phyloP scores from a whole-genome alignment of 495 filamentous ascomycete species.

The Xanthoparmelia taractica region DNA sequence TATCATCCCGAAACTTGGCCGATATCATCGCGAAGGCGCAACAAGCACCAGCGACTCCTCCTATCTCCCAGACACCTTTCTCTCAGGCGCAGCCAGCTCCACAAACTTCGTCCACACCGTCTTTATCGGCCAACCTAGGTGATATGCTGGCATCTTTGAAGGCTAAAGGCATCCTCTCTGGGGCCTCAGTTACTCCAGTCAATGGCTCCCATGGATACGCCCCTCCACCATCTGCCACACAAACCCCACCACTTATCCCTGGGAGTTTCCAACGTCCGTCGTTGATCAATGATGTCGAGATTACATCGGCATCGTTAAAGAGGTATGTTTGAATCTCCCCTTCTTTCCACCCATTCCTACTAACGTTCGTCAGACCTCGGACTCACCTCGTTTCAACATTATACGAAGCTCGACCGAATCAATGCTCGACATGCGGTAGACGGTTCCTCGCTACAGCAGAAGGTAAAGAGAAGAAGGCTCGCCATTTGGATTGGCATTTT shows the following conservation, averaged over 20 bases:
- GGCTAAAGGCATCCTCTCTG: conserved; percentile 42
- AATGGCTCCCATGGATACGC: conserved; percentile 24
- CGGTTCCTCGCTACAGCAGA: conserved; percentile 71
- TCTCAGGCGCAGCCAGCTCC: conserved; percentile 8
- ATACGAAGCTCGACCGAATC: conserved; percentile 70
- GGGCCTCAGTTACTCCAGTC: conserved; percentile 27
- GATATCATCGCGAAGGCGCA: conserved; percentile 41
- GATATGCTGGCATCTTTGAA: conserved; percentile 40
- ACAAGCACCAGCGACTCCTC: conserved; percentile 30
- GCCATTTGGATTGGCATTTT: conserved; percentile 98
- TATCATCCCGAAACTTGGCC: conserved; percentile 43
- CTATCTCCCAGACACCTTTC: conserved; percentile 11
- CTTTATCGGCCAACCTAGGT: conserved; percentile 35
- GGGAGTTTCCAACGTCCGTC: conserved; percentile 17
- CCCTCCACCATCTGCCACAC: conserved; percentile 24
- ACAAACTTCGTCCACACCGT: conserved; percentile 32
- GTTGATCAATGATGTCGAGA: conserved; percentile 49
- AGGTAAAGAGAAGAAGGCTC: conserved; percentile 76
- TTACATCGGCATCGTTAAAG: conserved; percentile 69
- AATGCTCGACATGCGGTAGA: conserved; percentile 84
- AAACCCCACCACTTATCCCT: conserved; percentile 24
- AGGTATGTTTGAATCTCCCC: conserved; percentile 47
- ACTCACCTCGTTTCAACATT: conserved; percentile 62
- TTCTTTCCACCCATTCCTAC: conserved; percentile 21
- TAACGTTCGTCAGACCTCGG: conserved; percentile 53